Evolutionary conservation across 495 filamentous ascomycete genomes (phyloP), one percentile per base, ranked within the genome.

Genomic region (Geopyxis carbonaria): DNA sequence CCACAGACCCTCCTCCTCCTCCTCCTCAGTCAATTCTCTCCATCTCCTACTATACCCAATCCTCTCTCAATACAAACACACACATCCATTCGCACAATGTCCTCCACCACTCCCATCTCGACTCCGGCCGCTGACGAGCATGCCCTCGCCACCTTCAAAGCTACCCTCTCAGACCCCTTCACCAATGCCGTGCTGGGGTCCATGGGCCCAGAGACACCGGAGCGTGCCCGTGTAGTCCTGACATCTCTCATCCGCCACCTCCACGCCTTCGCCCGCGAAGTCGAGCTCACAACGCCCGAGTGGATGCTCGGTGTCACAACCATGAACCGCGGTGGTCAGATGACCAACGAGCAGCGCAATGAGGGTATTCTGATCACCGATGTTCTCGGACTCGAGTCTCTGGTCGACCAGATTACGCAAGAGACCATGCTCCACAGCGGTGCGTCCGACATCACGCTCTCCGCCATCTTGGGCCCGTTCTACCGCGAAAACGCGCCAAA

Each of bases 181-280:
- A 86, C 80, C 45, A 62, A 73, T 51, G 64, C 68, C 59, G 76
- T 83, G 53, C 60, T 85, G 53, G 69, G 82, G 46, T 64, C 73
- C 53, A 85, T 83, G 64, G 75, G 79, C 31, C 75, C 80, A 51
- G 76, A 79, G 38, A 73, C 72, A 19, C 69, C 69, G 41, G 68
- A 71, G 39, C 74, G 80, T 34, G 67, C 75, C 57, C 73, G 75
- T 32, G 60, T 70, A 35, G 61, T 87, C 47, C 59, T 85, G 46
- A 59, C 67, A 34, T 60, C 72, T 22, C 58, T 85, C 45, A 76
- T 85, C 59, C 66, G 64, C 29, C 79, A 84, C 62, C 65, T 87
- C 39, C 80, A 87, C 64, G 78, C 84, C 59, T 87, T 87, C 50
- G 70, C 79, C 32, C 76, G 80, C 42, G 80, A 87, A 60, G 73